Conservation (phyloP, 305 asterid genomes). For the Fraxinus ornus region DNA sequence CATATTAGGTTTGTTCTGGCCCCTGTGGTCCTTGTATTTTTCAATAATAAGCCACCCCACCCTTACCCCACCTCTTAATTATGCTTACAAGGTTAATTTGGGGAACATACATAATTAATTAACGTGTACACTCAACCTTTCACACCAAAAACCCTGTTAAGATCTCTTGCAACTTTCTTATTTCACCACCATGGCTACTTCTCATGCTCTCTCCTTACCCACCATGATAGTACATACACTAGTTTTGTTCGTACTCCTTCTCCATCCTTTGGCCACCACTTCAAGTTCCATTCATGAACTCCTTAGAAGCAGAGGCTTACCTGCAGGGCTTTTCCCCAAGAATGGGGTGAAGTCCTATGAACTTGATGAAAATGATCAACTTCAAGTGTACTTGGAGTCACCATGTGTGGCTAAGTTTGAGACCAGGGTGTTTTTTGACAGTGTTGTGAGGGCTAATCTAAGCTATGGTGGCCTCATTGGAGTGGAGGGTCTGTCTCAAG, state of each 20-base stretch:
- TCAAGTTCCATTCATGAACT: constrained; percentile 57
- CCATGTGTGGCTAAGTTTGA: constrained; percentile 81
- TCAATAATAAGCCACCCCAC: not conserved
- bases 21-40: not conserved
- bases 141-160: constrained; percentile 42
- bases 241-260: constrained; percentile 25
- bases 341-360: constrained; percentile 60
- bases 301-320: constrained; percentile 68
- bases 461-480: constrained; percentile 81
- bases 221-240: constrained; percentile 16
- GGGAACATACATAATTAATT: constrained; percentile 24
- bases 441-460: constrained; percentile 71
- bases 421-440: constrained; percentile 63
- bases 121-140: constrained; percentile 42
- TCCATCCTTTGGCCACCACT: constrained; percentile 22
- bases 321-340: constrained; percentile 77
- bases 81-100: constrained; percentile 23
- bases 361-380: constrained; percentile 50
- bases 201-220: constrained; percentile 19
- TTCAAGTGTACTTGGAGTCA: constrained; percentile 59
- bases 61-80: not conserved
- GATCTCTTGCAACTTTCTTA: constrained; percentile 24
- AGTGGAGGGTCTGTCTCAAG: constrained; percentile 74
- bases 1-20: not conserved
- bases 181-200: constrained; percentile 26